Evolutionary conservation across 768 basidiomycete genomes (phyloP).

Genomic region (Goffeauzyma gilvescens): DNA sequence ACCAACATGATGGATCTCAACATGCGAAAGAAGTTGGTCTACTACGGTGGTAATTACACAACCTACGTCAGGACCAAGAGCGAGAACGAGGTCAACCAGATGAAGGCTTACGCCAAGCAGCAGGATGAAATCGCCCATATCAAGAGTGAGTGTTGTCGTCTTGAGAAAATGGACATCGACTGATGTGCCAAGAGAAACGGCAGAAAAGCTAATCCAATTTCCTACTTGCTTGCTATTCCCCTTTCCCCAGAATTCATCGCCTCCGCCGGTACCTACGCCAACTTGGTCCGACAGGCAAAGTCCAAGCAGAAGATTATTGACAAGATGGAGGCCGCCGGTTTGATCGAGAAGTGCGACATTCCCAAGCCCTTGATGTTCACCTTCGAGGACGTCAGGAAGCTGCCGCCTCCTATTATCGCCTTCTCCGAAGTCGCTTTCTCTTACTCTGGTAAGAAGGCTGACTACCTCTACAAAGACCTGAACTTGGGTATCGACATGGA

Average conservation of each 20-base stretch:
- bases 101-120: slow-evolving; percentile 98
- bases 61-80: slow-evolving; percentile 89
- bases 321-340: slow-evolving; percentile 99
- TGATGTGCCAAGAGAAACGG: background rate
- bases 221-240: background rate
- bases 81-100: slow-evolving; percentile 98
- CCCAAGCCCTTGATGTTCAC: slow-evolving; percentile 65
- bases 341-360: slow-evolving; percentile 74
- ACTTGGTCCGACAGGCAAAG: slow-evolving; percentile 95
- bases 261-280: slow-evolving; percentile 98
- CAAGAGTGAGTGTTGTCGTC: slow-evolving; percentile 51
- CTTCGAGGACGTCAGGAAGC: slow-evolving; percentile 82
- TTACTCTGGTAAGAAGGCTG: slow-evolving; percentile 72
- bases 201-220: background rate
- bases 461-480: slow-evolving; percentile 70
- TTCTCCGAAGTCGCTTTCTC: slow-evolving; percentile 88
- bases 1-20: slow-evolving; percentile 97
- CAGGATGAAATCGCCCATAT: slow-evolving; percentile 97
- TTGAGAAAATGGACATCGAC: background rate
- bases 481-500: slow-evolving; percentile 84
- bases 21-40: slow-evolving; percentile 67
- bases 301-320: slow-evolving; percentile 99
- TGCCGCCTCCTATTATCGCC: slow-evolving; percentile 93
- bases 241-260: slow-evolving; percentile 62
- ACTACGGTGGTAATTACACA: slow-evolving; percentile 90